Percentiles rank a stretch among this genome's conserved stretches.
Conservation (phyloP, 805 yeast species). For the Wickerhamomyces xylosicus region DNA sequence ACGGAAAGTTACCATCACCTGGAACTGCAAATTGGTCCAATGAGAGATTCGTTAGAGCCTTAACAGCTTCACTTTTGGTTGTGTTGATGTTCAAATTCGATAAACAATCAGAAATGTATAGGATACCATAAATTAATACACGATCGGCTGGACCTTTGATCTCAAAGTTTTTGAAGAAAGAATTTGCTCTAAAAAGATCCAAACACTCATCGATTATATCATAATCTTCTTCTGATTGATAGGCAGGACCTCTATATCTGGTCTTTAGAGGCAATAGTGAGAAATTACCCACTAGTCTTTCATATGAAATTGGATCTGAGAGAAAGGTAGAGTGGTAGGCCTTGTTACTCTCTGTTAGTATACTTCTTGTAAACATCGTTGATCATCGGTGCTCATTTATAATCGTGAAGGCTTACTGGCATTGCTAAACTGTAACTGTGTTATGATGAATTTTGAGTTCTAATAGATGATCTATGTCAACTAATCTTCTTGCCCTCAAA, state of each 20-base stretch:
- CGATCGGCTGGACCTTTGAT: conserved; percentile 94
- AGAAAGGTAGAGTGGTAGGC: conserved; percentile 78
- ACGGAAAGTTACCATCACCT: conserved; percentile 91
- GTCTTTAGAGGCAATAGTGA: conserved; percentile 82
- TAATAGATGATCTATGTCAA: no score
- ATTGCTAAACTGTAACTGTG: no score
- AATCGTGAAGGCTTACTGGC: conserved; percentile 7
- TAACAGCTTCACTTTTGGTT: conserved; percentile 47
- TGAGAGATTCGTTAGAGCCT: conserved; percentile 71
- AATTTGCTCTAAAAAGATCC: conserved; percentile 90
- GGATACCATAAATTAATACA: conserved; percentile 84
- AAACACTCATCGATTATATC: conserved; percentile 88
- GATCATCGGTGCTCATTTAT: conserved; percentile 1
- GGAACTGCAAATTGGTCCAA: conserved; percentile 86
- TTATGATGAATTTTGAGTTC: no score
- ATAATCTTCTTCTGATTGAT: conserved; percentile 63
- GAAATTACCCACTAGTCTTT: conserved; percentile 64
- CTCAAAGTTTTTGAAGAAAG: conserved; percentile 94
- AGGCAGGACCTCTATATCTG: conserved; percentile 84
- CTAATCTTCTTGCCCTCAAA: no score
- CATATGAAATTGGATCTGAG: conserved; percentile 44
- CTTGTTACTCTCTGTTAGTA: conserved; percentile 12
- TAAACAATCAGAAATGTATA: conserved; percentile 80
- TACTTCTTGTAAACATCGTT: no score
- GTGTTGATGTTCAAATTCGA: conserved; percentile 43